Base-by-base conservation (phyloP, 176 grass and related monocot genomes). In the Guadua angustifolia region DNA sequence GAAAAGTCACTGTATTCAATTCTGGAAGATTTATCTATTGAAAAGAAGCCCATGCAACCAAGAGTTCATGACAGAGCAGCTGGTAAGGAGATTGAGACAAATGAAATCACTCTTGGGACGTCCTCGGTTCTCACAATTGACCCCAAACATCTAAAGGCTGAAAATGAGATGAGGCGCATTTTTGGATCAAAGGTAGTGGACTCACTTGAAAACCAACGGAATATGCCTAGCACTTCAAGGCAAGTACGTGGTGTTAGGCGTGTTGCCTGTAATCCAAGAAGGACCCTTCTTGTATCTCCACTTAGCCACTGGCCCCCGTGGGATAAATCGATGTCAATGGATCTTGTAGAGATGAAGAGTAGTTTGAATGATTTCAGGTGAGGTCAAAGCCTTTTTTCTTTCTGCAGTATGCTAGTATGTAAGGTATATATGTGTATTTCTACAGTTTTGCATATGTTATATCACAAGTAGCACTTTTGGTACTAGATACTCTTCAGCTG, bases 121-220 rank as follows among this genome's bases (percentile, higher is more conserved):
- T 88, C 86, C 53, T 90, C 52, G 44, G 66, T 98, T 74, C 83
- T 99, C n/a, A 56, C 82, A 64, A 86, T 99, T 62, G 93, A 99
- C 77, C 89, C 89, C 29, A 99, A 89, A 83, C 92, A 87, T 89
- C 82, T 95, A 40, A 99, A 92, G 88, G 91, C 89, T 60, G 93
- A 95, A 85, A 95, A 99, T 87, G 96, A 99, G 84, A 92, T 99
- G 79, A 85, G 91, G 39, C 94, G 92, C 76, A 99, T 99, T 88
- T 99, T 99, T 81, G 96, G 96, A 79, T 99, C 96, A 18, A 99
- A 95, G 72, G 96, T 99, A 59, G 96, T 99, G 33, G 89, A 95
- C 78, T 99, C 96, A 73, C 86, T 95, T 88, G 91, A 95, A 84
- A 99, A 94, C 75, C 96, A 99, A 74, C 79, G 77, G 71, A 88